A percentile compares a stretch with the other conserved stretches of the same genome.
phyloP scores from a whole-genome alignment of 1,284 basidiomycete species.

The Trametes hirsuta region DNA sequence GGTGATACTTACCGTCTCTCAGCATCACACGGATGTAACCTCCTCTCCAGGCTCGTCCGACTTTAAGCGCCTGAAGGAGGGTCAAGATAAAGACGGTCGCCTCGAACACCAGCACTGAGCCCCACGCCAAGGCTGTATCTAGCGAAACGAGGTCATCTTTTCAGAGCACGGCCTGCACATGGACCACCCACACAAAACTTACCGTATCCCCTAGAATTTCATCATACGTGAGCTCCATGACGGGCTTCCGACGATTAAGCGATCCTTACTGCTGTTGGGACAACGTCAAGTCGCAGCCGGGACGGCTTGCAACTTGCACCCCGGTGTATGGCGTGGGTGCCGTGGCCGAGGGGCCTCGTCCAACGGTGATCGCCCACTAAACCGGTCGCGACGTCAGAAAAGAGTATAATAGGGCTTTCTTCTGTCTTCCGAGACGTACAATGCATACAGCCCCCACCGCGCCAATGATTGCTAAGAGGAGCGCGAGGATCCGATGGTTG shows the following conservation, averaged over 20 bases:
- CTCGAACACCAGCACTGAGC: slow-evolving; percentile 10
- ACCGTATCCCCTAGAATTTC: slow-evolving; percentile 6
- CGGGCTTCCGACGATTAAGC: background rate
- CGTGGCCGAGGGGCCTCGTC: background rate
- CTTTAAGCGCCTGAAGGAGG: background rate
- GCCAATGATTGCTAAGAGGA: background rate
- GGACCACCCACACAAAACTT: background rate
- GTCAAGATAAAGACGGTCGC: slow-evolving; percentile 9
- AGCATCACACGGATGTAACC: slow-evolving; percentile 9
- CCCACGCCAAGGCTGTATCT: slow-evolving; percentile 14
- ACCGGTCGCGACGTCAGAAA: background rate
- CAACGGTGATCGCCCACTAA: background rate
- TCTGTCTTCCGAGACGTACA: background rate
- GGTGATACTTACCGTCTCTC: slow-evolving; percentile 4
- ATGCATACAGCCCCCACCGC: background rate
- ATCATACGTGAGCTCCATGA: background rate
- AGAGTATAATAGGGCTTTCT: background rate
- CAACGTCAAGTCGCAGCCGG: slow-evolving; percentile 9
- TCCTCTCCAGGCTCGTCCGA: slow-evolving; percentile 2
- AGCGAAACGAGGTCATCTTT: background rate
- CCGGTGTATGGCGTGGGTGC: background rate
- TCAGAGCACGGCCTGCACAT: background rate
- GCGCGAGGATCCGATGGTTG: background rate
- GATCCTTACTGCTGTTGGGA: slow-evolving; percentile 7
- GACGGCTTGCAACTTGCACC: background rate